These are phyloP conservation scores for Haemoproteus tartakovskyi DNA, from an alignment of 169 alveolate species.

Conservation along the genomic window DNA sequence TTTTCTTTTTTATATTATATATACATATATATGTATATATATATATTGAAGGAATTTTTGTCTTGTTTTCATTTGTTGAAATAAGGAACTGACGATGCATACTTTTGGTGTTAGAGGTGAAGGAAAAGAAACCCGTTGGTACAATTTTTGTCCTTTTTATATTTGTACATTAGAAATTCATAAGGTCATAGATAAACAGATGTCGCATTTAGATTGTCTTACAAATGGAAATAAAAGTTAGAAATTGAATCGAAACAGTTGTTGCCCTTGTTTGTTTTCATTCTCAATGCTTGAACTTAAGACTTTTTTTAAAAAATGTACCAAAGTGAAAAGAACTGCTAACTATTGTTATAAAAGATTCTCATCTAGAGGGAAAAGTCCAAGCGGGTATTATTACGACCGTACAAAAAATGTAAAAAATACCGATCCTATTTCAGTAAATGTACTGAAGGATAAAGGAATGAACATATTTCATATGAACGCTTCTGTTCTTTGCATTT, in stretches of 20 bases:
- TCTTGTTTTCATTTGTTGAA: no score
- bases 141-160: no score
- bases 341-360: constrained; percentile 13
- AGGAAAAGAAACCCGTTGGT: no score
- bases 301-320: constrained; percentile 18
- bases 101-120: no score
- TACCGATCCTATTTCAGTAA: constrained; percentile 11
- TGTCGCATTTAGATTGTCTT: not conserved
- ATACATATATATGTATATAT: no score
- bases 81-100: no score
- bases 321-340: constrained; percentile 2
- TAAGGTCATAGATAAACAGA: no score
- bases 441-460: constrained; percentile 4
- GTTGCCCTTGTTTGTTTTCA: no score
- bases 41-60: no score
- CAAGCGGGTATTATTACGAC: no score
- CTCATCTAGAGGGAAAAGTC: constrained; percentile 2
- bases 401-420: constrained; percentile 9
- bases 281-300: constrained; percentile 39
- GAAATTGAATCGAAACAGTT: not conserved
- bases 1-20: no score
- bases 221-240: not conserved
- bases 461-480: constrained; percentile 51
- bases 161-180: no score
- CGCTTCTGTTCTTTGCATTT: constrained; percentile 62